Conservation (phyloP, 345 rosid species). For the Eucalyptus sp. region DNA sequence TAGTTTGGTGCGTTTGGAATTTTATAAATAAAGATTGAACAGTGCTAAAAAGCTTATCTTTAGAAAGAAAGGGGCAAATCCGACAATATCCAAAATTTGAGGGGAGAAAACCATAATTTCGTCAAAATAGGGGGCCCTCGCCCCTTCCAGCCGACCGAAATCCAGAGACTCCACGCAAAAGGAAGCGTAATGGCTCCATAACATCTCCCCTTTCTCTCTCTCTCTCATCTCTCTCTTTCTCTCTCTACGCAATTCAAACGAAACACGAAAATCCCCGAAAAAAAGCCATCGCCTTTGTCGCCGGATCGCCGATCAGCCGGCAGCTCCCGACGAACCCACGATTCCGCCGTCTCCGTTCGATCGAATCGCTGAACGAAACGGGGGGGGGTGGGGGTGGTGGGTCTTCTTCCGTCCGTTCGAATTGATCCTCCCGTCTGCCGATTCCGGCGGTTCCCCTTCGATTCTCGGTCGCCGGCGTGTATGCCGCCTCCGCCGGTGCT, state of each 20-base stretch:
- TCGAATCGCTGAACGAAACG: neutral
- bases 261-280: neutral
- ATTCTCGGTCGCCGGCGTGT: neutral
- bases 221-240: neutral
- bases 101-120: neutral
- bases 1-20: neutral
- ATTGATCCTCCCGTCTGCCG: neutral
- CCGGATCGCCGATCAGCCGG: neutral
- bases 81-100: neutral
- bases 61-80: neutral
- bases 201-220: neutral
- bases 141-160: neutral
- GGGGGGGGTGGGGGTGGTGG: too few species aligned
- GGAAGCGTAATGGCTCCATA: neutral
- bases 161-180: neutral
- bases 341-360: neutral
- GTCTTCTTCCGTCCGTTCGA: neutral
- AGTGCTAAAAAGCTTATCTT: neutral
- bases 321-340: neutral
- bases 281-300: neutral
- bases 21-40: neutral
- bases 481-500: neutral
- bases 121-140: neutral
- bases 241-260: neutral
- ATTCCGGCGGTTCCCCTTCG: neutral